Conservation (phyloP, 805 yeast species). For the Yarrowia porcina region DNA sequence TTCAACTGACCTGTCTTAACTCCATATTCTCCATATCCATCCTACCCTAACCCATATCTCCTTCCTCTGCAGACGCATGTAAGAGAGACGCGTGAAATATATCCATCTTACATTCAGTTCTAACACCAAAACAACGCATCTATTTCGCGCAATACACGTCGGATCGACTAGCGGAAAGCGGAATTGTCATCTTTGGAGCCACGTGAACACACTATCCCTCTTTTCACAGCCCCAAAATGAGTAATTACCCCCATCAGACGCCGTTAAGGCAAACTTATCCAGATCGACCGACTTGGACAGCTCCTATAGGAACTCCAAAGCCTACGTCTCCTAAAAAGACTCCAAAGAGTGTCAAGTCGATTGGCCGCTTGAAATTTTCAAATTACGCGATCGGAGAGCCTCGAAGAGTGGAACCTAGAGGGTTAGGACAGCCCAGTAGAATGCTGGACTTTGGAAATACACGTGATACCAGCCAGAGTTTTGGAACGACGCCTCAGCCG, state of each 20-base stretch:
- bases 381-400: conserved; percentile 9
- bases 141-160: neutral
- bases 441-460: neutral
- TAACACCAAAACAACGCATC: neutral
- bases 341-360: neutral
- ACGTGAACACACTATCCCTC: neutral
- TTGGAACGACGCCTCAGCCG: neutral
- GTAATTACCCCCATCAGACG: neutral
- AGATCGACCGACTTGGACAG: conserved; percentile 12
- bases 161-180: neutral
- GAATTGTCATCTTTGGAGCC: neutral
- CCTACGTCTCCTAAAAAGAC: conserved; percentile 11
- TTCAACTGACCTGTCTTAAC: neutral
- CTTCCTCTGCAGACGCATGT: neutral
- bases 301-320: conserved; percentile 18
- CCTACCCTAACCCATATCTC: conserved; percentile 2
- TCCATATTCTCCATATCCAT: neutral
- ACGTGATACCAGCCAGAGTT: neutral
- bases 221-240: neutral
- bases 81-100: neutral
- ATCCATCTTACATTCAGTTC: neutral
- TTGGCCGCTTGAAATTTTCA: neutral
- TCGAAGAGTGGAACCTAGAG: neutral
- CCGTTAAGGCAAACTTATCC: neutral
- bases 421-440: conserved; percentile 1